A percentile compares a stretch with the other conserved stretches of the same genome.
Conservation (phyloP, 371 early-diverging fungal genomes). For the Mortierella sp. region DNA sequence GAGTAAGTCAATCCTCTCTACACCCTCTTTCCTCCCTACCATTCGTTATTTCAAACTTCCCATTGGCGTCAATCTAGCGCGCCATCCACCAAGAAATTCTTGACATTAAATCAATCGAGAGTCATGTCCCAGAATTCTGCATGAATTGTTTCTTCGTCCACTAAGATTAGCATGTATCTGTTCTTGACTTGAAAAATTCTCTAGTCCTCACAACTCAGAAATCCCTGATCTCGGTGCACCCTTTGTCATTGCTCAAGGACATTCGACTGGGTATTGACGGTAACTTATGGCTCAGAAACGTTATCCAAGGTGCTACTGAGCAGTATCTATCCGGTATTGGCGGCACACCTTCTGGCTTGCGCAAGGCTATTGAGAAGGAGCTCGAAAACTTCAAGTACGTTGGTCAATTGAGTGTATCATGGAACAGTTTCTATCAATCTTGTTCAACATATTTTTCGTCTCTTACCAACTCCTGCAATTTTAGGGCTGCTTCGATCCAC, state of each 20-base stretch:
- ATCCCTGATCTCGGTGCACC: constrained; percentile 39
- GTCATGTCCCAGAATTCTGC: background rate
- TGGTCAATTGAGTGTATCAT: background rate
- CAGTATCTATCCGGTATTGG: constrained; percentile 75
- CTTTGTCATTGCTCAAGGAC: constrained; percentile 71
- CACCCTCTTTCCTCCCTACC: background rate
- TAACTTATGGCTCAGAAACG: constrained; percentile 75
- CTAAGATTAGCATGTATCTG: background rate
- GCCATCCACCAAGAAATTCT: background rate
- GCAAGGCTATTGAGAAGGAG: constrained; percentile 74
- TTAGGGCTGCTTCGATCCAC: constrained; percentile 69
- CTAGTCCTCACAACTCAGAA: constrained; percentile 21
- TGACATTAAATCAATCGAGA: background rate
- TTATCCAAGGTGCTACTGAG: constrained; percentile 35
- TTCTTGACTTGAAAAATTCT: background rate
- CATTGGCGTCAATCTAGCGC: background rate
- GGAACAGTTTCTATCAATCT: background rate
- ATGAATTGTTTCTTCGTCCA: background rate
- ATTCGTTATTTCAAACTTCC: background rate
- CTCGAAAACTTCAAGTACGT: constrained; percentile 72
- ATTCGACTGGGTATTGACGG: constrained; percentile 84
- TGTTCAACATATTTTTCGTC: background rate
- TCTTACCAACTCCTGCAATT: background rate
- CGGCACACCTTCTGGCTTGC: constrained; percentile 74
- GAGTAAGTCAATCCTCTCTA: background rate